phyloP scores from a whole-genome alignment of 2,329 filamentous ascomycete species.

The Aspergillus pseudotamarii region DNA sequence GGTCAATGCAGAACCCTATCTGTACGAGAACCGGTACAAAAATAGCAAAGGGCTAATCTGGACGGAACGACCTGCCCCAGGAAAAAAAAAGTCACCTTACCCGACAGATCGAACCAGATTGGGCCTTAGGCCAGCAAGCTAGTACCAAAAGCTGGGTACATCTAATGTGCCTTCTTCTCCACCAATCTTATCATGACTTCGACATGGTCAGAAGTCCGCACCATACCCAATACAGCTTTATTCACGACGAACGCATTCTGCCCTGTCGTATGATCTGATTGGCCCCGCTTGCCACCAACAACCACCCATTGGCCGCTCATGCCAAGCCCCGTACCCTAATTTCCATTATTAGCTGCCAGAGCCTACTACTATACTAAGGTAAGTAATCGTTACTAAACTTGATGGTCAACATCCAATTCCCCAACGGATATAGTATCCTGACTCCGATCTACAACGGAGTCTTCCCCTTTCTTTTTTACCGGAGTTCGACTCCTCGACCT shows the following conservation, averaged over 20 bases:
- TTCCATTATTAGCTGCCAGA: not conserved
- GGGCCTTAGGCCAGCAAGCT: not conserved
- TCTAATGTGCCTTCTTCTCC: not conserved
- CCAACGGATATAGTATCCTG: not conserved
- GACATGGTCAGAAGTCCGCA: not conserved
- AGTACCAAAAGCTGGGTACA: not conserved
- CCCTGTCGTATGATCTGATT: not conserved
- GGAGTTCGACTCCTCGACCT: not conserved
- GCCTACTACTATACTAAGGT: not conserved
- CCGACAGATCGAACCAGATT: not conserved
- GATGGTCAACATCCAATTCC: not conserved
- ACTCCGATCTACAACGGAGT: not conserved
- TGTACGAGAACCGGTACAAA: not conserved
- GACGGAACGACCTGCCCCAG: not conserved
- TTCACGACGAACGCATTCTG: not conserved
- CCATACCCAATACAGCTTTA: constrained; percentile 1
- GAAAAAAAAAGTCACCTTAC: not conserved
- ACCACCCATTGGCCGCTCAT: not conserved
- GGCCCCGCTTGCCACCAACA: not conserved
- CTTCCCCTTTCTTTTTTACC: not conserved
- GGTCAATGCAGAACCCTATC: not conserved
- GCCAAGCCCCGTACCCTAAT: not conserved
- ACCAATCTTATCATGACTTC: constrained; percentile 1
- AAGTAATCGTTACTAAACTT: not conserved
- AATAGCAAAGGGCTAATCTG: not conserved